Conservation (phyloP, 441 rosid genomes). For the Lepidium campestre region DNA sequence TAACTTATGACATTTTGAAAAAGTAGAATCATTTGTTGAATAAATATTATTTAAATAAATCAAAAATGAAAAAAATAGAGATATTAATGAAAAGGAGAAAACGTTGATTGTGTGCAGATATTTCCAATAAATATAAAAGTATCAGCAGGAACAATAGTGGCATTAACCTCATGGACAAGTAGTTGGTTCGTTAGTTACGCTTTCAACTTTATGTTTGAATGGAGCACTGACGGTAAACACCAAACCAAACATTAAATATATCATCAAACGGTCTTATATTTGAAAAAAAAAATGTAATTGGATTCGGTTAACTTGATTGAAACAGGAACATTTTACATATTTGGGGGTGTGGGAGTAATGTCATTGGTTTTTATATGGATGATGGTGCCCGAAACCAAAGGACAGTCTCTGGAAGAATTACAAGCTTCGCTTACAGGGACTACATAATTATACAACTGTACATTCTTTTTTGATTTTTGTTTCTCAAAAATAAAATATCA, state of each 20-base stretch:
- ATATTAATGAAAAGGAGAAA: background rate
- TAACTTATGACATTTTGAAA: background rate
- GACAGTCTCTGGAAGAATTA: slow-evolving; percentile 12
- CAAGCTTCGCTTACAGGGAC: slow-evolving; percentile 14
- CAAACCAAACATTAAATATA: background rate
- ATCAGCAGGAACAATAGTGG: slow-evolving; percentile 44
- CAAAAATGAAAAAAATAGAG: background rate
- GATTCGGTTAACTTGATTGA: background rate
- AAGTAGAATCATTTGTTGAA: too few relatives aligned
- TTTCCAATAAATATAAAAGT: slow-evolving; percentile 48
- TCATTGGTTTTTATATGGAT: background rate
- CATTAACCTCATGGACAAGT: slow-evolving; percentile 33
- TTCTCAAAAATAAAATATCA: too few relatives aligned
- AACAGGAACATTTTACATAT: slow-evolving; percentile 21
- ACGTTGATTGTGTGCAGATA: slow-evolving; percentile 22
- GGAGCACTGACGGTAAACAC: slow-evolving; percentile 14
- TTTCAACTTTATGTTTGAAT: slow-evolving; percentile 22
- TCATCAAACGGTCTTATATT: background rate
- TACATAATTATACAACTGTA: too few relatives aligned
- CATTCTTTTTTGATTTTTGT: too few relatives aligned
- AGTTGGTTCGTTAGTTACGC: slow-evolving; percentile 40
- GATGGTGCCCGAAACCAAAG: slow-evolving; percentile 19
- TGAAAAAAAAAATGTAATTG: background rate
- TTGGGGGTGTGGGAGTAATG: background rate
- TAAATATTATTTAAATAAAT: background rate